A percentile compares a stretch with the other conserved stretches of the same genome.
Conservation (phyloP, 306 rosid species). For the Pueraria montana region DNA sequence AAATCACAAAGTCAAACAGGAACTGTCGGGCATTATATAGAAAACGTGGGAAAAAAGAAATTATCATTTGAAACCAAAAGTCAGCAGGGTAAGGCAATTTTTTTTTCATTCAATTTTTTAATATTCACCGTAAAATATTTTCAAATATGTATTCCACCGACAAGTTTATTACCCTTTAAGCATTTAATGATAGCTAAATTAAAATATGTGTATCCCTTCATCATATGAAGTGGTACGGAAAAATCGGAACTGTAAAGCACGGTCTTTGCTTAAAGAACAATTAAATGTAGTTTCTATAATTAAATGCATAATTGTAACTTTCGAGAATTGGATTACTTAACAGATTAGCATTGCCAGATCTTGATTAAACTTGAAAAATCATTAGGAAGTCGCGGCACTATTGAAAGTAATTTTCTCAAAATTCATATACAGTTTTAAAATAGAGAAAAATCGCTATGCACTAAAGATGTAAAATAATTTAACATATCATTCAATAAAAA, state of each 20-base stretch:
- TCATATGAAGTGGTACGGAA: constrained; percentile 56
- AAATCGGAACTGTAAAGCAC: not conserved
- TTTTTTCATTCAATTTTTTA: not conserved
- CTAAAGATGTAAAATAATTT: no score
- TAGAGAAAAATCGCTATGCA: no score
- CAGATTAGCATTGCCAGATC: not conserved
- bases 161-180: not conserved
- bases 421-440: no score
- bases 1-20: no score
- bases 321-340: not conserved
- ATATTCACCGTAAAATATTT: not conserved
- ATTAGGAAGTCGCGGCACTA: not conserved
- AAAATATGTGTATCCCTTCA: constrained; percentile 11
- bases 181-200: constrained; percentile 21
- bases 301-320: constrained; percentile 23
- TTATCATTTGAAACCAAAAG: no score
- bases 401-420: not conserved
- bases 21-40: no score
- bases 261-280: constrained; percentile 39
- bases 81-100: no score
- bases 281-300: no score
- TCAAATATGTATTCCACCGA: constrained; percentile 27
- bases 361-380: no score
- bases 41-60: no score
- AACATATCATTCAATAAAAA: no score